Evolutionary conservation across 1,284 basidiomycete species (phyloP), one percentile per base, ranked within the genome.

Genomic region (Rhodotorula sp.): DNA sequence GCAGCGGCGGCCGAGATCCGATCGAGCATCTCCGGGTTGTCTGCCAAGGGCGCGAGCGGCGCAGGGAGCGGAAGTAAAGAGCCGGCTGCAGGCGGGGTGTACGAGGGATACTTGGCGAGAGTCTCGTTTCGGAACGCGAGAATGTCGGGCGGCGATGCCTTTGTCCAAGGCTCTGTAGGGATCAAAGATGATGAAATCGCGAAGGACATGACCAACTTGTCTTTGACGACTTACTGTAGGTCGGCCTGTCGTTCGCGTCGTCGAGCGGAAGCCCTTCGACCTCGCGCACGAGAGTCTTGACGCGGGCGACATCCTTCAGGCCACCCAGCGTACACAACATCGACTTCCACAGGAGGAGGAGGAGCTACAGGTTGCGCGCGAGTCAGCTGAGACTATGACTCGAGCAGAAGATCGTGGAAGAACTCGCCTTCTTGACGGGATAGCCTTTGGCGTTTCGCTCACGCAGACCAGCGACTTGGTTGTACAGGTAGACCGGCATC

Each of bases 321-420:
- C 97, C 97, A 47, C 97, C 97, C 77, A 95, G 90, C 80, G 92
- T 96, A 47, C 92, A 90, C 49, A 99, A 85, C 46, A 99, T 83
- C 0, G 92, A 90, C 82, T 99, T 99, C 97, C 97, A 99, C 1
- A 97, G 84, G 1, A 99, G 87, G n/a, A 99, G 87, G 23, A 99
- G 86, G 5, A 99, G 86, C 92, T 94, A 80, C 15, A 56, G 31
- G 12, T 8, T 5, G 3, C 10, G 16, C 46, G 65, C 5, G 7
- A 12, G 43, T 39, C 23, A 54, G 59, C 7, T 3, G 20, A 43
- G 7, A 26, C 29, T 8, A 20, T 31, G 4, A 26, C 1, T 8
- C 1, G 47, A 16, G 0, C 7, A 39, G 34, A 60, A n/a, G 16
- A 20, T 23, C 26, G 26, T 3, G 47, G 3, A 31, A 29, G 8